Evolutionary conservation across 805 yeast genomes (phyloP), one percentile per base, ranked within the genome.

Genomic region (Wickerhamomyces chaumierensis): DNA sequence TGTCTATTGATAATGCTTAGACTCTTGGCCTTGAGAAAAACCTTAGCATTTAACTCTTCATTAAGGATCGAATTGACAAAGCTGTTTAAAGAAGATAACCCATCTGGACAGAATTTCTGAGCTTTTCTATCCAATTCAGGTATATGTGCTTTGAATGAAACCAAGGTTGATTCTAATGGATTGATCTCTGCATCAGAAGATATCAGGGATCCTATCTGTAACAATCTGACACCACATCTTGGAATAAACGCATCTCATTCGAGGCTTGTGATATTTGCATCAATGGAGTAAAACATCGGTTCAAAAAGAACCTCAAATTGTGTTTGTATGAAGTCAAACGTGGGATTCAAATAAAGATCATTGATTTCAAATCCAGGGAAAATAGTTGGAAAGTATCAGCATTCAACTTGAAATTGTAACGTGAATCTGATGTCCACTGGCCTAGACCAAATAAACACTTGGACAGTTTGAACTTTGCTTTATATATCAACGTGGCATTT

Each of bases 231-330:
- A 9, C 35, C 34, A 33, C 54, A 49, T 1, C 48, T 49, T 8
- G 40, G 44, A 14, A 47, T 34, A 16, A 41, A 45, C 8, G 43
- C 19, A 21, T 48, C 52, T 52, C 54, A 49, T 13, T 48, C 51
- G 5, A 49, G 36, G 12, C 14, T 13, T 4, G 29, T 25, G 12
- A 25, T 25, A 25, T 25, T 7, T 8, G 29, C 29, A 25, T 25
- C n/a, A 5, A 25, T 25, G 29, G 29, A 25, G 5, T 13, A 25
- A 25, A 14, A 5, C 12, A 13, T 4, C 5, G 29, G 29, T 8
- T 7, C 9, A 13, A 25, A 25, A 11, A 25, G 5, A 13, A 25
- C 29, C 7, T 25, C 29, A 13, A 25, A 25, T 25, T 25, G 12
- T 4, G 29, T 25, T 13, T 35, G 21, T 7, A 40, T 39, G 1